A percentile compares a stretch with the other conserved stretches of the same genome.
These are phyloP conservation scores for Phytophthora pisi DNA, from an alignment of 352 stramenopile genomes.

Conservation along the genomic window DNA sequence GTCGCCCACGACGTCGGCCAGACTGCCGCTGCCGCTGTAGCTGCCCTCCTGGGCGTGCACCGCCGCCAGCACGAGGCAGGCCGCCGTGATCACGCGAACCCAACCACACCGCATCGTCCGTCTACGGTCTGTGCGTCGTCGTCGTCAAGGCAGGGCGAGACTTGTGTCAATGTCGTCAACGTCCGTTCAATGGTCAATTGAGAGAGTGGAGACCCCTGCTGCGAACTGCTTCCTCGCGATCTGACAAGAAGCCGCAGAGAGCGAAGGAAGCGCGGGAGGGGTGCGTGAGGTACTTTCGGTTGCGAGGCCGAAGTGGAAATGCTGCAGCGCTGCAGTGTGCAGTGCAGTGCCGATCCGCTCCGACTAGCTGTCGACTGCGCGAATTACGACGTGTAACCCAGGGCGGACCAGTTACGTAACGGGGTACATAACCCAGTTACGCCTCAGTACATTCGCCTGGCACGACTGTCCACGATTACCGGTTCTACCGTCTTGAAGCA, in stretches of 20 bases:
- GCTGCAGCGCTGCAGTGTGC: background rate
- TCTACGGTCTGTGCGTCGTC: background rate
- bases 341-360: background rate
- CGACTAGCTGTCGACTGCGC: slow-evolving; percentile 16
- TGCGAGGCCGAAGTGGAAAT: slow-evolving; percentile 45
- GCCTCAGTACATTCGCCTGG: too few relatives aligned
- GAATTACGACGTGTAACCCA: background rate
- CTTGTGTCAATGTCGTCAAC: background rate
- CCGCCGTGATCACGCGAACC: slow-evolving; percentile 28
- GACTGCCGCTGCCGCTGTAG: slow-evolving; percentile 23
- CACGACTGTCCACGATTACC: too few relatives aligned
- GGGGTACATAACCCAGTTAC: too few relatives aligned
- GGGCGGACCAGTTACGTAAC: too few relatives aligned
- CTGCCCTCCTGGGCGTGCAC: slow-evolving; percentile 21
- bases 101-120: slow-evolving; percentile 27
- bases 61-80: slow-evolving; percentile 28
- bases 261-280: slow-evolving; percentile 5
- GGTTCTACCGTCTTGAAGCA: too few relatives aligned
- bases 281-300: slow-evolving; percentile 34
- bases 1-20: slow-evolving; percentile 22
- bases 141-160: too few relatives aligned
- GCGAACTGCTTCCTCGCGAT: slow-evolving; percentile 14
- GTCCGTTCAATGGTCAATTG: too few relatives aligned
- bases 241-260: slow-evolving; percentile 23
- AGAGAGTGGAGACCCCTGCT: too few relatives aligned